Conservation (phyloP, 1,284 basidiomycete genomes). For the Sanghuangporus baumii region DNA sequence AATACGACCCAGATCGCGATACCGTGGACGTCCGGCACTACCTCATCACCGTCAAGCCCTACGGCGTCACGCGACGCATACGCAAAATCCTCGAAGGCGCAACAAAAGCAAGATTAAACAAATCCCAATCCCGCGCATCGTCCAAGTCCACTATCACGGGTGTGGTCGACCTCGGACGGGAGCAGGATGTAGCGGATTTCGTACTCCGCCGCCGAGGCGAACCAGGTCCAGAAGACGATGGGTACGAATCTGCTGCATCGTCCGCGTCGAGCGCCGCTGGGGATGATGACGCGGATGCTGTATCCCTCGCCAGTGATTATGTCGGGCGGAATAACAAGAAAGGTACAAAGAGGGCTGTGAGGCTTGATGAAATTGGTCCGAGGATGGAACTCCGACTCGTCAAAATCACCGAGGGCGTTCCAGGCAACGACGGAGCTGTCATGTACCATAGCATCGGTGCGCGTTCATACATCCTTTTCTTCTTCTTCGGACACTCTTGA, state of each 20-base stretch:
- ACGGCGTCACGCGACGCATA: slow-evolving; percentile 91
- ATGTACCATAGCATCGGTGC: slow-evolving; percentile 89
- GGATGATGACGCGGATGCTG: slow-evolving; percentile 76
- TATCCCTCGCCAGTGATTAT: slow-evolving; percentile 88
- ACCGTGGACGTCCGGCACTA: slow-evolving; percentile 95
- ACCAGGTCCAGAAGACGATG: slow-evolving; percentile 54
- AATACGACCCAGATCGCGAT: slow-evolving; percentile 83
- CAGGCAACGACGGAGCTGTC: slow-evolving; percentile 83
- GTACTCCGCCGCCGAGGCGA: slow-evolving; percentile 72
- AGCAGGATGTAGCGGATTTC: slow-evolving; percentile 95
- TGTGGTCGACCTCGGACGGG: slow-evolving; percentile 78
- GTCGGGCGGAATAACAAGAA: slow-evolving; percentile 92
- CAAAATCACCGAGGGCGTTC: slow-evolving; percentile 93
- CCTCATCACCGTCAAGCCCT: slow-evolving; percentile 91
- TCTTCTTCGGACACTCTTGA: background rate
- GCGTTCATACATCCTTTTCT: slow-evolving; percentile 25
- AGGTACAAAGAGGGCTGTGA: slow-evolving; percentile 86
- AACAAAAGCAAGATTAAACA: slow-evolving; percentile 32
- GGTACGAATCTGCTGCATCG: slow-evolving; percentile 80
- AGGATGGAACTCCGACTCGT: slow-evolving; percentile 90
- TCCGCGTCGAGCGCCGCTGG: slow-evolving; percentile 67
- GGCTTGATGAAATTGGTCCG: slow-evolving; percentile 92
- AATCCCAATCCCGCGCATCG: slow-evolving; percentile 7
- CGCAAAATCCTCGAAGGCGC: slow-evolving; percentile 71
- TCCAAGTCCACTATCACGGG: slow-evolving; percentile 18